Percentiles rank a stretch among this genome's conserved stretches.
phyloP scores from a whole-genome alignment of 2,329 filamentous ascomycete species.

The Xylariomycetidae sp. region DNA sequence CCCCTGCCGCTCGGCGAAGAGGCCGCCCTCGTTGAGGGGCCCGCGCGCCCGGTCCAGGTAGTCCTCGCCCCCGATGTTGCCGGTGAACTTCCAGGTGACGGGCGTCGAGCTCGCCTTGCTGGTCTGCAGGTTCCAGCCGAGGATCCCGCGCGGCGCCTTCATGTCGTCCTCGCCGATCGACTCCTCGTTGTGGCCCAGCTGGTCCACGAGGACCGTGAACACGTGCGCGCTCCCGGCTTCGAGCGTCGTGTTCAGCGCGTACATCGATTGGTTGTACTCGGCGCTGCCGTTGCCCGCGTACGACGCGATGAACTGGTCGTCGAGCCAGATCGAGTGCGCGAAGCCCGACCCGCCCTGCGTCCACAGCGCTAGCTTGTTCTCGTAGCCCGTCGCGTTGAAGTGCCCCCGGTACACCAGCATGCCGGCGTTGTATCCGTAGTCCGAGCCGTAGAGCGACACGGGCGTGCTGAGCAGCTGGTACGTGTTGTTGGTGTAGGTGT shows the following conservation, averaged over 20 bases:
- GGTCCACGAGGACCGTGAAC: constrained; percentile 66
- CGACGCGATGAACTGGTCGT: constrained; percentile 55
- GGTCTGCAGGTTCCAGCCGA: constrained; percentile 47
- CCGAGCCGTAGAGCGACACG: constrained; percentile 58
- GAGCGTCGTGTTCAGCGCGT: constrained; percentile 48
- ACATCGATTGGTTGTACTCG: constrained; percentile 23
- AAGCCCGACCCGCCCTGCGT: constrained; percentile 65
- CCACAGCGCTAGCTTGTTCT: constrained; percentile 48
- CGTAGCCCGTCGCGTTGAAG: constrained; percentile 59
- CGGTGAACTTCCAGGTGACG: constrained; percentile 60
- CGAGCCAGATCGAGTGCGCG: constrained; percentile 63
- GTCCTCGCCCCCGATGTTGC: constrained; percentile 60
- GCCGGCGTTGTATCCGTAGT: constrained; percentile 71
- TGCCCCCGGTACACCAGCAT: constrained; percentile 64
- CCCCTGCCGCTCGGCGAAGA: constrained; percentile 58
- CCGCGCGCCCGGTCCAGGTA: constrained; percentile 56
- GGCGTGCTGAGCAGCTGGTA: constrained; percentile 50
- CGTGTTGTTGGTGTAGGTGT: constrained; percentile 54
- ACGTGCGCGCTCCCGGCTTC: constrained; percentile 47
- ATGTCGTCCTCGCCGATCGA: constrained; percentile 51
- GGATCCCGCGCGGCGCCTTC: constrained; percentile 59
- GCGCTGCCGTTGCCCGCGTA: constrained; percentile 11
- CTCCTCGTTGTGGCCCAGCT: constrained; percentile 62
- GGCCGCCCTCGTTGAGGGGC: constrained; percentile 60
- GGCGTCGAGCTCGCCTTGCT: constrained; percentile 11